phyloP scores from a whole-genome alignment of 768 basidiomycete genomes.

The Serendipita sp. region DNA sequence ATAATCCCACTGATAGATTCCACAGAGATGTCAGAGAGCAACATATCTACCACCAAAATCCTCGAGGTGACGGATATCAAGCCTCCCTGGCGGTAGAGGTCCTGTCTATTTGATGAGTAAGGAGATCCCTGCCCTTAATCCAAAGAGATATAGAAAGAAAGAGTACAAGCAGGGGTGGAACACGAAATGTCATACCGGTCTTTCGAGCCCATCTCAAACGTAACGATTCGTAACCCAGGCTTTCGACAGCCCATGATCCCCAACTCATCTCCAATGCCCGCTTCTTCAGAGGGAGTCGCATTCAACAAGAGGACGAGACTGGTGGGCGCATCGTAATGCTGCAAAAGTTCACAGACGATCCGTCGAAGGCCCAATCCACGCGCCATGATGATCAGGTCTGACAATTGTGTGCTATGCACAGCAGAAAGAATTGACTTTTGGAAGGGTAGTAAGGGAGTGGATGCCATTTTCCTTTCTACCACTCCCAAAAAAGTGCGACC shows the following conservation, averaged over 20 bases:
- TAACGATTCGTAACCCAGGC: conserved; percentile 70
- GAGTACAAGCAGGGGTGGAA: not conserved
- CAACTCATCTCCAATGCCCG: conserved; percentile 72
- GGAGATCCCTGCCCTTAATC: no score
- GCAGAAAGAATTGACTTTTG: conserved; percentile 24
- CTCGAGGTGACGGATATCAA: conserved; percentile 84
- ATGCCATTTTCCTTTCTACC: not conserved
- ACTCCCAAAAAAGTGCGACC: no score
- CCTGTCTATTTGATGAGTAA: conserved; percentile 38
- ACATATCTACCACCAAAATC: conserved; percentile 89
- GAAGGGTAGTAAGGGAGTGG: conserved; percentile 20
- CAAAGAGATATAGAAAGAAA: conserved; percentile 5
- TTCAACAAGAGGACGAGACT: conserved; percentile 77
- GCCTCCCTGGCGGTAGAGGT: conserved; percentile 75
- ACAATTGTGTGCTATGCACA: conserved; percentile 22
- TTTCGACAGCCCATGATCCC: conserved; percentile 81
- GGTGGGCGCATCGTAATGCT: conserved; percentile 78
- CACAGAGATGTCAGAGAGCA: conserved; percentile 71
- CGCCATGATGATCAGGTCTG: conserved; percentile 49
- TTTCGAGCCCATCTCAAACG: conserved; percentile 62
- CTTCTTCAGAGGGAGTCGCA: conserved; percentile 73
- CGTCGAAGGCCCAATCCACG: conserved; percentile 80
- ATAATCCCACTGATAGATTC: conserved; percentile 80
- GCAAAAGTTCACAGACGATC: conserved; percentile 72
- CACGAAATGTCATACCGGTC: conserved; percentile 60